phyloP scores from a whole-genome alignment of 164 flowering plant genomes.

The Hamamelis virginiana region DNA sequence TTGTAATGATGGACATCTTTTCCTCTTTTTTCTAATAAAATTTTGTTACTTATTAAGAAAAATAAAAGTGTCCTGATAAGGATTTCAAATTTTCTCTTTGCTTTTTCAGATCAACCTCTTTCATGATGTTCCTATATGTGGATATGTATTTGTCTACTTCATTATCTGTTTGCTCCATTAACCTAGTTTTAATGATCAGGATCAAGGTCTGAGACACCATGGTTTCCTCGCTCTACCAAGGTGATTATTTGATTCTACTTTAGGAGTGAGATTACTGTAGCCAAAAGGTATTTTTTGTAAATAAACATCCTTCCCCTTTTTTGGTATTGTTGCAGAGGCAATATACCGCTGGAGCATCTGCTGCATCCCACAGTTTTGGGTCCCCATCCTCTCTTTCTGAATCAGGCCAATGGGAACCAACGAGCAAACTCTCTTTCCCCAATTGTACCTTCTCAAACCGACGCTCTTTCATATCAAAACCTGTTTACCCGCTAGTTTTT shows the following conservation, averaged over 20 bases:
- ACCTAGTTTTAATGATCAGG: slow-evolving; percentile 20
- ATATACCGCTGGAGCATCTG: slow-evolving; percentile 22
- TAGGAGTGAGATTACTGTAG: neutral
- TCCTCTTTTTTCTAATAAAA: too few relatives aligned
- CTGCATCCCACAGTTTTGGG: slow-evolving; percentile 30
- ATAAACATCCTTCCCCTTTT: neutral
- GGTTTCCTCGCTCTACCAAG: slow-evolving; percentile 31
- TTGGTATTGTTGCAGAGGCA: slow-evolving; percentile 26
- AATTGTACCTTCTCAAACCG: slow-evolving; percentile 28
- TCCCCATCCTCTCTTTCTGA: slow-evolving; percentile 49
- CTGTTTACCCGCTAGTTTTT: slow-evolving; percentile 45
- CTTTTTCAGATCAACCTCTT: too few relatives aligned
- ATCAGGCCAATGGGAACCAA: slow-evolving; percentile 32
- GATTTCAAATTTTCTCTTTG: too few relatives aligned
- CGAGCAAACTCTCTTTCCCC: slow-evolving; percentile 28
- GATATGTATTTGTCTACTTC: too few relatives aligned
- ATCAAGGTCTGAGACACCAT: slow-evolving; percentile 29
- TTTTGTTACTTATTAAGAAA: too few relatives aligned
- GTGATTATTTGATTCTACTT: slow-evolving; percentile 15
- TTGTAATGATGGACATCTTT: too few relatives aligned
- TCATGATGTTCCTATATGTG: too few relatives aligned
- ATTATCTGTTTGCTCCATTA: neutral
- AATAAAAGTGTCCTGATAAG: too few relatives aligned
- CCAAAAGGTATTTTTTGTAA: neutral
- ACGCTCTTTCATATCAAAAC: slow-evolving; percentile 43